A percentile compares a stretch with the other conserved stretches of the same genome.
phyloP scores from a whole-genome alignment of 2,329 filamentous ascomycete species.

The Colletotrichum sp. region DNA sequence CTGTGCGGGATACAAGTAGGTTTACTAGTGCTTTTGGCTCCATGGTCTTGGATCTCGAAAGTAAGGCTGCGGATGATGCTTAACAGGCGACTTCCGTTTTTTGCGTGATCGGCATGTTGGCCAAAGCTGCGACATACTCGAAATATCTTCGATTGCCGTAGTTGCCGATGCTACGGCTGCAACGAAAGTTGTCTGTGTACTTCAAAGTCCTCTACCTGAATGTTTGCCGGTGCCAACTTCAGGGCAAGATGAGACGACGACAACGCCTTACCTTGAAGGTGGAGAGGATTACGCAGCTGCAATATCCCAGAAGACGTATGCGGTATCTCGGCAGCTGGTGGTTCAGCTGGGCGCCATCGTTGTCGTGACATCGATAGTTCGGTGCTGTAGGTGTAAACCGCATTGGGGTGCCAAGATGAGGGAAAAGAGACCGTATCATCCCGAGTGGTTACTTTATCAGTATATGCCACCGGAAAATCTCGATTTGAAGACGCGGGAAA shows the following conservation, averaged over 20 bases:
- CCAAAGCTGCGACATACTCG: neutral
- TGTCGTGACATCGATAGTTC: neutral
- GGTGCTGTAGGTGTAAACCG: neutral
- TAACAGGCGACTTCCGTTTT: neutral
- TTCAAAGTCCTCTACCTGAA: neutral
- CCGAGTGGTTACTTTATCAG: neutral
- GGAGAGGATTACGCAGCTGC: neutral
- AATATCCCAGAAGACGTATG: neutral
- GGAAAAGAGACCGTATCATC: neutral
- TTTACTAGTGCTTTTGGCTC: neutral
- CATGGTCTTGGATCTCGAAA: neutral
- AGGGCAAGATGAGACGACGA: neutral
- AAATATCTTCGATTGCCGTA: neutral
- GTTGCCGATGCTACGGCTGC: neutral
- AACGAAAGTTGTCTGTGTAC: neutral
- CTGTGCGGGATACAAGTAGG: neutral
- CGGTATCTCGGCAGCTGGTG: neutral
- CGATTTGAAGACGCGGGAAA: neutral
- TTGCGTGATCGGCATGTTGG: neutral
- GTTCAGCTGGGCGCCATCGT: neutral
- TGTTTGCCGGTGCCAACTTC: neutral
- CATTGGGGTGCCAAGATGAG: neutral
- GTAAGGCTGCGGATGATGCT: neutral
- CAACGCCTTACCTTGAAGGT: neutral
- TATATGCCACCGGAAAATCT: neutral